Base-by-base conservation (phyloP, 768 basidiomycete genomes). In the Suillus subaureus region DNA sequence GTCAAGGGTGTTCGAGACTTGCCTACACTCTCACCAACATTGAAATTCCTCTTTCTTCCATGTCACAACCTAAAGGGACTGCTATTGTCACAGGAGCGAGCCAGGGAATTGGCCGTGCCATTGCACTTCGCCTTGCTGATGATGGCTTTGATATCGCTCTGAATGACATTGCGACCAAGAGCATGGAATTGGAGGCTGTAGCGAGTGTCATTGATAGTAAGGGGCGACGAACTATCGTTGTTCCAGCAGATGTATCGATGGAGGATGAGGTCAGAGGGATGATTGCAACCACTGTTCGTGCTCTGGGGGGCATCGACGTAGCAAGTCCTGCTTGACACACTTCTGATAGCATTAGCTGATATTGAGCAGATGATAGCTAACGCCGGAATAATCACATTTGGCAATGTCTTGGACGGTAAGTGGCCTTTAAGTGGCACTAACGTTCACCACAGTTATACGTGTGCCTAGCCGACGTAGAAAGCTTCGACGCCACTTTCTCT, bases 121-220 rank as follows among this genome's bases (percentile, higher is more conserved):
- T 86, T 47, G 82, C 83, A 8, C 66, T 79, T 6, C 79, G 82
- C 6, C 79, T 87, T 13, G 82, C 85, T 23, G 64, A 70, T 13
- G 85, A 83, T 64, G 84, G 85, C 3, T 81, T 78, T 67, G 75
- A 83, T 56, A 68, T 86, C 49, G 80, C 78, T n/a, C 66, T 85
- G 55, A 85, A 82, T 26, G 86, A 84, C 65, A 70, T 83, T 61
- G 21, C 67, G 1, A 18, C 5, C 2, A 65, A 73, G 42, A 47
- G 54, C 4, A n/a, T 11, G 12, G 33, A 52, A 3, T 70, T 73
- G 3, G 66, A 67, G 21, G n/a, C 16, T 18, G 55, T 70, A 11
- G 67, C 64, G 6, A 61, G 51, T 2, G 67, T 68, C 56, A 66
- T 71, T 28, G 42, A 51, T 45, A 21, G 11, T 4, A 63, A 66